Evolutionary conservation across 192 early-diverging fungal species (phyloP), one percentile per base, ranked within the genome.

Genomic region (Backusella tarrabulga): DNA sequence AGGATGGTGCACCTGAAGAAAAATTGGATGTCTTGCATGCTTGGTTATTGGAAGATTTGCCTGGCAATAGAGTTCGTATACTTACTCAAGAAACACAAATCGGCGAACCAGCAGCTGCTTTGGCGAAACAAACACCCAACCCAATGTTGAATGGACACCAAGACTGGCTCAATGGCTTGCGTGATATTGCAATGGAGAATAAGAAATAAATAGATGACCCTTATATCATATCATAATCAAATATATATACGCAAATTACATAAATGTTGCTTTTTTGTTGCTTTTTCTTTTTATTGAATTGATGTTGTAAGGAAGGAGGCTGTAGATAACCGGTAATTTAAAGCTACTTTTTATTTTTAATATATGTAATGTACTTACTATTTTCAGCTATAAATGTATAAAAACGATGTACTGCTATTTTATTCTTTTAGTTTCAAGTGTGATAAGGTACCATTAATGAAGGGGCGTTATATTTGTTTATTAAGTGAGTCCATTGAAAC

Each of bases 121-220:
- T 70, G 35, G 38, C 68, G 21, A 41, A 70, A 23, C 68, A 70
- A 26, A 40, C 2, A 40, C 68, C 68, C 36, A 70, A 70, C 8
- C 68, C 68, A 8, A 70, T 70, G 68, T 23, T 70, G 38, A 70
- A 70, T 42, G 68, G 68, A 5, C 68, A 70, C 21, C 68, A 70
- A 42, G 68, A 70, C 4, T 70, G 68, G 68, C 38, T 70, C 7
- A 23, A 26, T n/a, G 68, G 68, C 12, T 40, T 70, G 21, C 68
- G 68, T 23, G 38, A 70, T 23, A 42, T 41, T 40, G 68, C 68
- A 70, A 42, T 70, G 36, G 42, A 70, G 21, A 70, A 70, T 70
- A 42, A 70, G 68, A 23, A 23, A 23, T 36, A 70, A 40, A 69
- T 63, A 67, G 12, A 44, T 44, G 15, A 3, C 56, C 26, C 23